Percentiles rank a stretch among this genome's conserved stretches.
Conservation (phyloP, 2,329 filamentous ascomycete species). For the Colletotrichum theobromicola region DNA sequence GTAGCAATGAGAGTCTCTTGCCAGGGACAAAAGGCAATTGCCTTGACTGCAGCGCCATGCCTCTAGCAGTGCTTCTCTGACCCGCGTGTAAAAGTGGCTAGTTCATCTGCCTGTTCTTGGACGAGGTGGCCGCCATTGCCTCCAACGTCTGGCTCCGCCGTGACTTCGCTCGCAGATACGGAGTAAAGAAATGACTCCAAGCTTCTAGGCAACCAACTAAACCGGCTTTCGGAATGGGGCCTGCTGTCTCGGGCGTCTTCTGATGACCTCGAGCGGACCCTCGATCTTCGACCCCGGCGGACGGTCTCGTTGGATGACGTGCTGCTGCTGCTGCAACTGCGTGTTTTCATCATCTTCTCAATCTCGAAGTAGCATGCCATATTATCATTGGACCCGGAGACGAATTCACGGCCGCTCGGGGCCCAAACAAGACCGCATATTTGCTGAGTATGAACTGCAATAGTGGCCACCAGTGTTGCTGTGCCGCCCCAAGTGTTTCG, state of each 20-base stretch:
- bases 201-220: background rate
- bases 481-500: constrained; percentile 76
- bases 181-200: background rate
- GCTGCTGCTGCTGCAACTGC: constrained; percentile 5
- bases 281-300: background rate
- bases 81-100: constrained; percentile 56
- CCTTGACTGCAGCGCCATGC: constrained; percentile 91
- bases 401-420: constrained; percentile 75
- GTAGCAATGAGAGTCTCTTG: constrained; percentile 86
- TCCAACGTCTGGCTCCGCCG: background rate
- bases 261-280: background rate
- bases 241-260: background rate
- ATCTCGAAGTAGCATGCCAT: constrained; percentile 81
- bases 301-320: background rate
- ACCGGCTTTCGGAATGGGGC: background rate
- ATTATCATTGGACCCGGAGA: constrained; percentile 93
- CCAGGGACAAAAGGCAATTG: constrained; percentile 97
- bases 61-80: constrained; percentile 74
- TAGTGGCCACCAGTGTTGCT: constrained; percentile 77
- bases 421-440: constrained; percentile 95
- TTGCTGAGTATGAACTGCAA: constrained; percentile 84
- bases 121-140: constrained; percentile 32
- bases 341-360: constrained; percentile 54
- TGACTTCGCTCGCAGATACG: background rate
- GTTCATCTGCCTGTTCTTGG: constrained; percentile 34